phyloP scores from a whole-genome alignment of 2,329 filamentous ascomycete genomes.

The Exserohilum rostratum region DNA sequence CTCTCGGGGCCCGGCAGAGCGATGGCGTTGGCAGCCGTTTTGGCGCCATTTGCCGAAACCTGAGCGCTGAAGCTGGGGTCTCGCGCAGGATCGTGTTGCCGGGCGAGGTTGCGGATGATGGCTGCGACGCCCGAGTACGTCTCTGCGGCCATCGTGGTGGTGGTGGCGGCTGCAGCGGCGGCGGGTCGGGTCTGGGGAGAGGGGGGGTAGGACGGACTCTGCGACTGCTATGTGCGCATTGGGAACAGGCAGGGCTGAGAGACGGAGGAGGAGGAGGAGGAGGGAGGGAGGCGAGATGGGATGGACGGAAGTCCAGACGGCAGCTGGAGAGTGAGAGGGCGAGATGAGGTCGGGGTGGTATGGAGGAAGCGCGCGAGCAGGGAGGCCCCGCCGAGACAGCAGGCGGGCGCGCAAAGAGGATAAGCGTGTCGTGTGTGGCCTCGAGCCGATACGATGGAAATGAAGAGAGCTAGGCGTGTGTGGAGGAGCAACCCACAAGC shows the following conservation, averaged over 20 bases:
- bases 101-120: constrained; percentile 57
- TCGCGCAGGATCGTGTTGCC: constrained; percentile 52
- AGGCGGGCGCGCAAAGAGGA: constrained; percentile 8
- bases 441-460: neutral
- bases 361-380: constrained; percentile 6
- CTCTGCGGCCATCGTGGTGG: constrained; percentile 42
- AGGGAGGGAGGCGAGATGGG: constrained; percentile 13
- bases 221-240: constrained; percentile 45
- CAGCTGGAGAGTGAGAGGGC: neutral
- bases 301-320: neutral
- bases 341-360: constrained; percentile 7
- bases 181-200: constrained; percentile 5
- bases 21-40: constrained; percentile 59
- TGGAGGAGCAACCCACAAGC: neutral
- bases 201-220: constrained; percentile 24
- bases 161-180: constrained; percentile 6
- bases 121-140: constrained; percentile 47
- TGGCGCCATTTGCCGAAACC: constrained; percentile 43
- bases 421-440: neutral
- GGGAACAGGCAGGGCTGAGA: constrained; percentile 22
- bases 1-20: constrained; percentile 78
- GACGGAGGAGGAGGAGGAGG: constrained; percentile 23
- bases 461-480: neutral
- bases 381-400: constrained; percentile 10
- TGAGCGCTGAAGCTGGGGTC: constrained; percentile 54